These are phyloP conservation scores for Talaromyces islandicus DNA, from an alignment of 2,329 filamentous ascomycete species.

Conservation along the genomic window DNA sequence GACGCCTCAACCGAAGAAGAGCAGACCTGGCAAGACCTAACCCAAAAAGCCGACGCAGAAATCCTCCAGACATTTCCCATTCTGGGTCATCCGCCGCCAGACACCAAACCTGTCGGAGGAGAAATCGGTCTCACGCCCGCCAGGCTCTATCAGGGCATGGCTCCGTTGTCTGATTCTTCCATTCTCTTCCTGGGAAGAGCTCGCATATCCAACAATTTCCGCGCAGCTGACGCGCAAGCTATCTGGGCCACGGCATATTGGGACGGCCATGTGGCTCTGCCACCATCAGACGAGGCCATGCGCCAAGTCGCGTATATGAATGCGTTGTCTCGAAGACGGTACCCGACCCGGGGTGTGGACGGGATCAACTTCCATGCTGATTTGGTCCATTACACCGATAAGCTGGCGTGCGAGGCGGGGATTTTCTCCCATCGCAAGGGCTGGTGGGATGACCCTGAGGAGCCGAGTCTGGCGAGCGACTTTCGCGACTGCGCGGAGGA, in stretches of 20 bases:
- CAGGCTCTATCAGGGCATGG: conserved; percentile 3
- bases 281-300: background rate
- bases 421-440: conserved; percentile 5
- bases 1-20: background rate
- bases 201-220: conserved; percentile 6
- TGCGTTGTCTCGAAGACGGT: conserved; percentile 3
- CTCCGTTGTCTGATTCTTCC: background rate
- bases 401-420: background rate
- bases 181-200: conserved; percentile 1
- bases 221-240: conserved; percentile 1
- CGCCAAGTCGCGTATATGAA: conserved; percentile 6
- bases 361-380: conserved; percentile 5
- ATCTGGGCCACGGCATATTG: conserved; percentile 5
- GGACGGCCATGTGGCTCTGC: conserved; percentile 5
- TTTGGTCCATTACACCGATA: conserved; percentile 7
- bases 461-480: conserved; percentile 3
- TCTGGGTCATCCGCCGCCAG: background rate
- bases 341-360: conserved; percentile 1
- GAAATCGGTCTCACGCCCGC: background rate
- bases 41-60: background rate
- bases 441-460: conserved; percentile 4
- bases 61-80: conserved; percentile 1
- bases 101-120: background rate
- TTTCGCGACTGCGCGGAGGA: conserved; percentile 4
- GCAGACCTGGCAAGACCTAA: background rate